These are phyloP conservation scores for Zanthoxylum bungeanum DNA, from an alignment of 345 rosid species.

Conservation along the genomic window DNA sequence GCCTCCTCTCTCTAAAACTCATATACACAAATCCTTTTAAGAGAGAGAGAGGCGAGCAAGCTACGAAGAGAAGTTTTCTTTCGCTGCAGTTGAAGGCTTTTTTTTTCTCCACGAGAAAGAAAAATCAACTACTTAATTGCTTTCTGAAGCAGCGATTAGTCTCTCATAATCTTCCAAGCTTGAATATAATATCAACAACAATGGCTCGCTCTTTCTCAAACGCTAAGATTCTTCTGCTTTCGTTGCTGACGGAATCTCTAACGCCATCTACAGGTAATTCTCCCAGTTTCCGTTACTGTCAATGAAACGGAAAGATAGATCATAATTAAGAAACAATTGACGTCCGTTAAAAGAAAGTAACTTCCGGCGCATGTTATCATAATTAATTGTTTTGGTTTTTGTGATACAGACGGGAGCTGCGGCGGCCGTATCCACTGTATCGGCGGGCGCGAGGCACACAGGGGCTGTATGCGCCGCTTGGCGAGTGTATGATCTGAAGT, in stretches of 20 bases:
- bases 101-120: background rate
- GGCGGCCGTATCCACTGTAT: too few species aligned
- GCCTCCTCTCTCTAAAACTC: background rate
- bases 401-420: too few species aligned
- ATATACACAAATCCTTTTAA: background rate
- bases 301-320: too few species aligned
- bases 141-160: slow-evolving; percentile 20
- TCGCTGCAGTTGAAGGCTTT: slow-evolving; percentile 16
- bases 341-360: too few species aligned
- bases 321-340: too few species aligned
- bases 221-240: slow-evolving; percentile 40
- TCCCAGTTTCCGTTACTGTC: too few species aligned
- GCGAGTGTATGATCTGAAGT: too few species aligned
- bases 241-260: slow-evolving; percentile 32
- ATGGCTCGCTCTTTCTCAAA: slow-evolving; percentile 51
- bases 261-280: slow-evolving; percentile 26
- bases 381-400: too few species aligned
- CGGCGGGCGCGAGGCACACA: too few species aligned
- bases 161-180: background rate
- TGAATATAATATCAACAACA: background rate
- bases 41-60: slow-evolving; percentile 1
- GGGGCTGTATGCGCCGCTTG: too few species aligned
- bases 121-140: background rate
- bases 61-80: background rate
- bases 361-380: too few species aligned